Evolutionary conservation across 176 grass and related monocot genomes (phyloP), one percentile per base, ranked within the genome.

Genomic region (Ananas comosus): DNA sequence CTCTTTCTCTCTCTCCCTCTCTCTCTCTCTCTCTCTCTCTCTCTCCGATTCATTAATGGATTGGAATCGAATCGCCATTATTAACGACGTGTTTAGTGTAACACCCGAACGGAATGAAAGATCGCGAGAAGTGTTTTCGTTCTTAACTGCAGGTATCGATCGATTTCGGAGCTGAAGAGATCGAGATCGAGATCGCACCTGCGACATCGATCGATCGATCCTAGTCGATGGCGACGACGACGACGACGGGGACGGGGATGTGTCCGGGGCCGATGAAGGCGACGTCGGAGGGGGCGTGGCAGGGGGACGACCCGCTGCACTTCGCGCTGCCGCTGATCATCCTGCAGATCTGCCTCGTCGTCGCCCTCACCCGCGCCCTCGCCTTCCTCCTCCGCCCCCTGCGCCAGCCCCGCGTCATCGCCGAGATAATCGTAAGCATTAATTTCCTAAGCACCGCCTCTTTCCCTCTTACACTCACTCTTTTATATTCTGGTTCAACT

Each of bases 371-470:
- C 12, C 80, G 80, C 11, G 12, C 72, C 17, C 85, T 87, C 64
- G 85, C 85, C 48, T 58, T 70, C 69, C 63, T 63, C 49, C 80
- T 87, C 68, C 80, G 80, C 10, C 85, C 80, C 5, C 76, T 87
- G 49, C 85, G 80, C 11, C 85, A 87, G 76, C 85, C 80, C 3
- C 72, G 85, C 23, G 85, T 87, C 80, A 76, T 87, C 72, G 80
- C 85, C 8, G 85, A 87, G 77, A 87, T 83, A 77, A 87, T 87
- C 69, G 85, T 87, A 66, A 72, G 85, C 28, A 2, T 17, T 21
- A 8, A 18, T 28, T 22, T 21, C 2, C 1, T 16, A 22, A 49
- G 3, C 63, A 12, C 2, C 19, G 4, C 19, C 12, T 42, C 56
- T 22, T 1, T 21, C 56, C 16, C 12, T 57, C 53, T n/a, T 16